phyloP scores from a whole-genome alignment of 345 rosid species.

The Arabidopsis thaliana region TAIR10.1 NC_003070.9:18423001-18423500 shows the following conservation, averaged over 20 bases:
- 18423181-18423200: background rate
- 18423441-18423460: too few species aligned
- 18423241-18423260: background rate
- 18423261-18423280: too few species aligned
- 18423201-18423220: background rate
- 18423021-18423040: background rate
- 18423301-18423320: background rate
- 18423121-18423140: slow-evolving; percentile 3
- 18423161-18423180: too few species aligned
- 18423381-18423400: background rate
- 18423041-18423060: background rate
- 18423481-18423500: background rate
- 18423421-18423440: too few species aligned
- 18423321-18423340: background rate
- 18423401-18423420: too few species aligned
- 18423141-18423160: background rate
- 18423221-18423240: background rate
- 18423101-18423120: background rate
- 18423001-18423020: background rate
- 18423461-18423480: background rate
- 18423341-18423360: background rate
- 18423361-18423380: background rate
- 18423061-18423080: background rate
- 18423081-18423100: too few species aligned
- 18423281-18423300: background rate